Conservation (phyloP, 495 filamentous ascomycete species). For the Elasticomyces elasticus region DNA sequence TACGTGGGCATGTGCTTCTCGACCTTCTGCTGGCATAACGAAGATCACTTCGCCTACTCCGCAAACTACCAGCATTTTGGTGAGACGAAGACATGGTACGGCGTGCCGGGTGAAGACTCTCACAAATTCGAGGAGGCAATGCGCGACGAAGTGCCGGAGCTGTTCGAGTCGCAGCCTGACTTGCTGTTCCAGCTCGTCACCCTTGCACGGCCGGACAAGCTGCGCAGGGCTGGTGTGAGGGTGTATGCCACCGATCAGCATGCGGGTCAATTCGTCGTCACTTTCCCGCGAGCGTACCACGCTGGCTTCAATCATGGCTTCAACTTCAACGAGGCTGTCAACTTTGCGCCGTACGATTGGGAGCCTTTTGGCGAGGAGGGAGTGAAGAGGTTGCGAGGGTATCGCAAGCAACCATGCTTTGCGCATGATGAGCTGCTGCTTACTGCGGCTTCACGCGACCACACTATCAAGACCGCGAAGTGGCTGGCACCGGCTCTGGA, state of each 20-base stretch:
- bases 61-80: constrained; percentile 99
- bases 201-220: constrained; percentile 80
- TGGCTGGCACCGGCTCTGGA: constrained; percentile 86
- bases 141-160: constrained; percentile 85
- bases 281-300: constrained; percentile 40
- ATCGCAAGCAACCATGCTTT: constrained; percentile 88
- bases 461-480: constrained; percentile 85
- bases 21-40: constrained; percentile 98
- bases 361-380: constrained; percentile 84
- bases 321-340: constrained; percentile 99
- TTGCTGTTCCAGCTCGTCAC: constrained; percentile 95
- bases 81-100: constrained; percentile 98
- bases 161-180: constrained; percentile 96
- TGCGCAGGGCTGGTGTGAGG: constrained; percentile 87
- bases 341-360: constrained; percentile 96
- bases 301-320: constrained; percentile 57
- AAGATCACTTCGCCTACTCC: constrained; percentile 96
- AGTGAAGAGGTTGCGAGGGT: constrained; percentile 75
- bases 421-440: constrained; percentile 95
- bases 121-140: constrained; percentile 92
- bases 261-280: constrained; percentile 92
- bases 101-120: constrained; percentile 86
- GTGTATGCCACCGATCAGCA: constrained; percentile 90
- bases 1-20: constrained; percentile 99
- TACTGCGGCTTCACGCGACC: constrained; percentile 68